A percentile compares a stretch with the other conserved stretches of the same genome.
Conservation (phyloP, 225 moss, liverwort and hornwort species). For the Bryum argenteum region DNA sequence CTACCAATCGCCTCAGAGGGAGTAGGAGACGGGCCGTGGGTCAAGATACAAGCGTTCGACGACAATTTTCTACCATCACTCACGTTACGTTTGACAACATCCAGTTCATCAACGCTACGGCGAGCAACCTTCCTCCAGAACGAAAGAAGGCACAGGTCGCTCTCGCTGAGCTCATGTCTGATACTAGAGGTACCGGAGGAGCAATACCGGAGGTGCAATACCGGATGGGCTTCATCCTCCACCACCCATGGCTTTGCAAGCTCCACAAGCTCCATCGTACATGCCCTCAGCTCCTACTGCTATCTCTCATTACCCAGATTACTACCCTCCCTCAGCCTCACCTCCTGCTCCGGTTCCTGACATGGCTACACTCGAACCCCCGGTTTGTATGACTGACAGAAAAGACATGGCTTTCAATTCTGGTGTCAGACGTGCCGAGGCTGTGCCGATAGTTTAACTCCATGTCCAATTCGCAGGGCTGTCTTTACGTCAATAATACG, state of each 20-base stretch:
- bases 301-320: neutral
- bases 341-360: constrained; percentile 21
- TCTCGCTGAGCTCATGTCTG: constrained; percentile 81
- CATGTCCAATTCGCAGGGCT: constrained; percentile 65
- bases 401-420: constrained; percentile 75
- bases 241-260: constrained; percentile 55
- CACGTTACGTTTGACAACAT: constrained; percentile 92
- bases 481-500: constrained; percentile 61
- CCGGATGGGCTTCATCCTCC: constrained; percentile 79
- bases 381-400: constrained; percentile 62
- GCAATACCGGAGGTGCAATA: constrained; percentile 53
- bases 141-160: constrained; percentile 80
- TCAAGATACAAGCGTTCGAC: constrained; percentile 84
- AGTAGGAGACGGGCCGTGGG: constrained; percentile 97
- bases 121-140: constrained; percentile 31
- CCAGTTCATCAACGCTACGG: constrained; percentile 90
- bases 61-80: constrained; percentile 79
- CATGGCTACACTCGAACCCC: constrained; percentile 34
- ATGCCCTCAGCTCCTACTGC: neutral
- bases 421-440: constrained; percentile 82
- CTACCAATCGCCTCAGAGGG: constrained; percentile 86
- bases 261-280: constrained; percentile 8
- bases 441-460: constrained; percentile 55
- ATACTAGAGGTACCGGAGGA: no score
- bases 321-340: constrained; percentile 24